These are phyloP conservation scores for Leccinum subtestaceum DNA, from an alignment of 768 basidiomycete species.

Conservation along the genomic window DNA sequence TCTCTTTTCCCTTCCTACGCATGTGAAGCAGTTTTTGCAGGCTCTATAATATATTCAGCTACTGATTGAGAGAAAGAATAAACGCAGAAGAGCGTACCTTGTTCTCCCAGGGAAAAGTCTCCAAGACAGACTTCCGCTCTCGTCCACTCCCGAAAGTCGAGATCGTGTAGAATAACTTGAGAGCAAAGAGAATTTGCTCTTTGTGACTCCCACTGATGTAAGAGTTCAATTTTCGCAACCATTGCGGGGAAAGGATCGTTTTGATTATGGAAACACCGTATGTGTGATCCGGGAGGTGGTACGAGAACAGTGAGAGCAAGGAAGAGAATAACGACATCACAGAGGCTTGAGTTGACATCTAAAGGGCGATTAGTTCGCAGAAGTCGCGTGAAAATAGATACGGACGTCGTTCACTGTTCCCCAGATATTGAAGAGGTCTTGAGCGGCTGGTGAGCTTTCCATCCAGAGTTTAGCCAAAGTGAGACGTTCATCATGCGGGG, in stretches of 20 bases:
- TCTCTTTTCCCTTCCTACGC: constrained; percentile 57
- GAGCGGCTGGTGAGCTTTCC: constrained; percentile 50
- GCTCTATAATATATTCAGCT: constrained; percentile 38
- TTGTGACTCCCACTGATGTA: constrained; percentile 61
- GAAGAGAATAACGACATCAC: constrained; percentile 55
- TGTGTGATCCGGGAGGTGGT: constrained; percentile 66
- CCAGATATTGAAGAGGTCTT: constrained; percentile 65
- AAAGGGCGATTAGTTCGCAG: constrained; percentile 9
- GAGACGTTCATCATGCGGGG: constrained; percentile 59
- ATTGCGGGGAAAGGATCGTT: constrained; percentile 52
- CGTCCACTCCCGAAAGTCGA: constrained; percentile 63
- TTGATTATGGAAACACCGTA: constrained; percentile 64
- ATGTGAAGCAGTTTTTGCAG: constrained; percentile 66
- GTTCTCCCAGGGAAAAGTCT: constrained; percentile 74
- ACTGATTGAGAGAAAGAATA: background rate
- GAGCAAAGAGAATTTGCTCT: constrained; percentile 61
- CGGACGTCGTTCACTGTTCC: constrained; percentile 51
- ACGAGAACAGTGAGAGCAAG: constrained; percentile 59
- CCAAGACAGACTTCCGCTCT: constrained; percentile 60
- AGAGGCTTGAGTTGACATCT: constrained; percentile 43
- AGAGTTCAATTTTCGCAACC: constrained; percentile 55
- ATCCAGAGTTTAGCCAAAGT: constrained; percentile 62
- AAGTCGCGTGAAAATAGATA: background rate
- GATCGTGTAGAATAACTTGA: constrained; percentile 63
- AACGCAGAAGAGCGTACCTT: constrained; percentile 46